These are phyloP conservation scores for Populus davidiana DNA, from an alignment of 345 rosid species.

Conservation along the genomic window DNA sequence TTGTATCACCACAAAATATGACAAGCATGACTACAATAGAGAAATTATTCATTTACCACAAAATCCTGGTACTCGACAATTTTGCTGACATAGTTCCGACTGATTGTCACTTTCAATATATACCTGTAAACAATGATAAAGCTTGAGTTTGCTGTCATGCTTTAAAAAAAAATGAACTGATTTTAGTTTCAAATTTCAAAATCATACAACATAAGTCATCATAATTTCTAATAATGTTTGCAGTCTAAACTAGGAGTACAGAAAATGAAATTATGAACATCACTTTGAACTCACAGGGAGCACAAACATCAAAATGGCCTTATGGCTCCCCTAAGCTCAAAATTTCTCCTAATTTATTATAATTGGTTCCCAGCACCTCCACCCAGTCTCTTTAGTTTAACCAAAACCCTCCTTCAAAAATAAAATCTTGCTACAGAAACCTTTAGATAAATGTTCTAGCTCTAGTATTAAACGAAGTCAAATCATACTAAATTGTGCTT, in stretches of 20 bases:
- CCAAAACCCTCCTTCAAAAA: too few species aligned
- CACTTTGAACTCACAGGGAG: neutral
- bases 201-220: neutral
- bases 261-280: neutral
- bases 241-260: neutral
- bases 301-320: neutral
- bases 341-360: neutral
- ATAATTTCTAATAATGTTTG: neutral
- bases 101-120: constrained; percentile 85
- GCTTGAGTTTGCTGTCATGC: neutral
- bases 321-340: neutral
- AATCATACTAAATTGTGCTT: neutral
- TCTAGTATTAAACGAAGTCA: neutral
- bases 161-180: neutral
- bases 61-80: constrained; percentile 90
- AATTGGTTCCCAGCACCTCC: neutral
- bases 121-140: constrained; percentile 46
- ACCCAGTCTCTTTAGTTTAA: too few species aligned
- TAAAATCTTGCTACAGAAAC: too few species aligned
- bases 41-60: constrained; percentile 44
- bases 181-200: neutral
- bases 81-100: constrained; percentile 88
- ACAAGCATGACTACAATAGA: neutral
- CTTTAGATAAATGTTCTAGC: neutral
- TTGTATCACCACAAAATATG: neutral